Conservation (phyloP, 208 protist genomes). For the Herpetomonas samuelpessoai region DNA sequence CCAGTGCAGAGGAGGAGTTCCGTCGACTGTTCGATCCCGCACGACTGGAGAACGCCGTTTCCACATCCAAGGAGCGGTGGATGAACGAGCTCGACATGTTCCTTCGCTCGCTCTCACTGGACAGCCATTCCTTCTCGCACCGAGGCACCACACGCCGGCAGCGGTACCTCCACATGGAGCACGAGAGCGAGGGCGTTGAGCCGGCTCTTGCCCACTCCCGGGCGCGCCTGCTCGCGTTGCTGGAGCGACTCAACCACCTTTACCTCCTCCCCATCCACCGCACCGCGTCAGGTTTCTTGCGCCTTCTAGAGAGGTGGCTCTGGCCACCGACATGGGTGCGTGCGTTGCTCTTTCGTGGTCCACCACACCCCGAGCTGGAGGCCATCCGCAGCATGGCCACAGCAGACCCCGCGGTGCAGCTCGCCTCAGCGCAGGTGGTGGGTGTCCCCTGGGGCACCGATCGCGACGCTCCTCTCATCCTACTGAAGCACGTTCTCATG, state of each 20-base stretch:
- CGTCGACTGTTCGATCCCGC: slow-evolving; percentile 1
- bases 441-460: slow-evolving; percentile 10
- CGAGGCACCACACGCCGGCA: not conserved
- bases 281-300: not conserved
- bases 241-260: not conserved
- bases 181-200: not conserved
- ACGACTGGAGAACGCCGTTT: not conserved
- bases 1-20: not conserved
- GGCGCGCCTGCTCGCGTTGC: not conserved
- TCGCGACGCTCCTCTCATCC: slow-evolving; percentile 30
- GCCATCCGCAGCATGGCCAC: slow-evolving; percentile 11
- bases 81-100: slow-evolving; percentile 15
- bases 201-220: not conserved
- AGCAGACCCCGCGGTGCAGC: slow-evolving; percentile 22
- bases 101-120: not conserved
- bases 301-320: not conserved
- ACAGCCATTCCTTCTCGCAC: not conserved
- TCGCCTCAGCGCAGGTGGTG: slow-evolving; percentile 2
- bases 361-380: slow-evolving; percentile 7
- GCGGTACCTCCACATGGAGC: slow-evolving; percentile 1
- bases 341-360: not conserved
- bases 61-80: slow-evolving; percentile 15
- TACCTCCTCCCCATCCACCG: slow-evolving; percentile 3
- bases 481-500: slow-evolving; percentile 38
- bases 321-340: slow-evolving; percentile 9